A percentile compares a stretch with the other conserved stretches of the same genome.
Evolutionary conservation across 2,329 filamentous ascomycete species (phyloP).

Genomic region (Penicillium sclerotiorum): DNA sequence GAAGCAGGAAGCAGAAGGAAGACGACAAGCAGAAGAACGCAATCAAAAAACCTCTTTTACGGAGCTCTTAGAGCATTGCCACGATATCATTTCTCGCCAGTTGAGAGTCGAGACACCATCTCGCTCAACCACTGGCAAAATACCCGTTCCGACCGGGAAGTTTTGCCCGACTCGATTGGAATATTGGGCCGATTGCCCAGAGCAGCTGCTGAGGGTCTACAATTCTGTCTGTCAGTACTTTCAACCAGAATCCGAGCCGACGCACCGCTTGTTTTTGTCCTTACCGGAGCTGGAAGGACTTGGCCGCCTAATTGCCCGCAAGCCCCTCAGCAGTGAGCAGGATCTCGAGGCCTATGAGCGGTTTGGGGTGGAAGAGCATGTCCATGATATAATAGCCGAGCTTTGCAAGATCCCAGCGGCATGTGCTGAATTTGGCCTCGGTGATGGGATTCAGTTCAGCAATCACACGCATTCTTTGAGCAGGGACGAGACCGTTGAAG

Average conservation of each 20-base stretch:
- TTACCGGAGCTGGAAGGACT: neutral
- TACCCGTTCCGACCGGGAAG: conserved; percentile 26
- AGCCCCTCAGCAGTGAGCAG: neutral
- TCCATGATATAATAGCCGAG: neutral
- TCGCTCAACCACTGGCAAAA: conserved; percentile 28
- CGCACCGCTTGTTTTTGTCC: neutral
- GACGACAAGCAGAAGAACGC: neutral
- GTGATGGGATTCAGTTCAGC: conserved; percentile 1
- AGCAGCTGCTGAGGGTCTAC: conserved; percentile 19
- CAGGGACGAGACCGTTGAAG: neutral
- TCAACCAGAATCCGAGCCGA: neutral
- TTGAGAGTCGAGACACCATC: conserved; percentile 25
- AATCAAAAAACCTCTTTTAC: conserved; percentile 10
- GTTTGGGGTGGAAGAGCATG: conserved; percentile 1
- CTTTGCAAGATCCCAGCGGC: conserved; percentile 3
- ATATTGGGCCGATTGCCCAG: conserved; percentile 25
- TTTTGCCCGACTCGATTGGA: conserved; percentile 26
- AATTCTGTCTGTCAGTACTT: conserved; percentile 5
- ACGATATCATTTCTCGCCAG: conserved; percentile 23
- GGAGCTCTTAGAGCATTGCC: conserved; percentile 20
- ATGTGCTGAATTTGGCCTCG: conserved; percentile 1
- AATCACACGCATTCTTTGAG: neutral
- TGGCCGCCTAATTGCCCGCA: neutral
- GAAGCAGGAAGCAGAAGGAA: conserved; percentile 4
- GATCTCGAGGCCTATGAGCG: neutral